phyloP scores from a whole-genome alignment of 1,284 basidiomycete species.

The Tilletia caries region DNA sequence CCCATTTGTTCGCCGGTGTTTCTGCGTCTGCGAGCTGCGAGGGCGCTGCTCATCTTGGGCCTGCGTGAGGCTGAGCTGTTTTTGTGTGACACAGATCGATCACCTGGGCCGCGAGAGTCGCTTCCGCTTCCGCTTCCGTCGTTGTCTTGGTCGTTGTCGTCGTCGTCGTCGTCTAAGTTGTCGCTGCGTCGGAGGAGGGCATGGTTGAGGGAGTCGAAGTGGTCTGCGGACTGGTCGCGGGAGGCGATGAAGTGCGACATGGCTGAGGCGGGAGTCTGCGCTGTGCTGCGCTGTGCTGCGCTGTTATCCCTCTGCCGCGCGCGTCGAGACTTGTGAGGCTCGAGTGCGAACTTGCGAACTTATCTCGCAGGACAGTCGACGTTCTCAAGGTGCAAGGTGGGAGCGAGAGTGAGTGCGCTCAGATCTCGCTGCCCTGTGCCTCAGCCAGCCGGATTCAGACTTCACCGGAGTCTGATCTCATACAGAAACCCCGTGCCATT shows the following conservation, averaged over 20 bases:
- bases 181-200: conserved; percentile 36
- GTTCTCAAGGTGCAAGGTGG: no score
- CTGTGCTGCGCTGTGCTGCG: no score
- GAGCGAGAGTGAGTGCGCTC: no score
- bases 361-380: no score
- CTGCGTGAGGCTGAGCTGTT: conserved; percentile 25
- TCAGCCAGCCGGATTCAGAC: no score
- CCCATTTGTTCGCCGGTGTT: not conserved
- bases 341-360: no score
- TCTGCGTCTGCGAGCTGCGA: not conserved
- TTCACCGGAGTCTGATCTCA: no score
- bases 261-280: no score
- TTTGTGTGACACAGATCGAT: conserved; percentile 22
- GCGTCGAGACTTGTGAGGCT: no score
- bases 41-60: conserved; percentile 1
- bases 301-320: no score
- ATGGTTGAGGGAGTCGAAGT: conserved; percentile 44
- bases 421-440: no score
- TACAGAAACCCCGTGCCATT: no score
- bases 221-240: conserved; percentile 27
- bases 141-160: conserved; percentile 17
- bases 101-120: not conserved
- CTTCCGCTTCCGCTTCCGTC: conserved; percentile 11
- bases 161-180: conserved; percentile 14
- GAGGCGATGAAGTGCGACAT: conserved; percentile 52